phyloP scores from a whole-genome alignment of 148 eudicot genomes.

The Pharnaceum exiguum region DNA sequence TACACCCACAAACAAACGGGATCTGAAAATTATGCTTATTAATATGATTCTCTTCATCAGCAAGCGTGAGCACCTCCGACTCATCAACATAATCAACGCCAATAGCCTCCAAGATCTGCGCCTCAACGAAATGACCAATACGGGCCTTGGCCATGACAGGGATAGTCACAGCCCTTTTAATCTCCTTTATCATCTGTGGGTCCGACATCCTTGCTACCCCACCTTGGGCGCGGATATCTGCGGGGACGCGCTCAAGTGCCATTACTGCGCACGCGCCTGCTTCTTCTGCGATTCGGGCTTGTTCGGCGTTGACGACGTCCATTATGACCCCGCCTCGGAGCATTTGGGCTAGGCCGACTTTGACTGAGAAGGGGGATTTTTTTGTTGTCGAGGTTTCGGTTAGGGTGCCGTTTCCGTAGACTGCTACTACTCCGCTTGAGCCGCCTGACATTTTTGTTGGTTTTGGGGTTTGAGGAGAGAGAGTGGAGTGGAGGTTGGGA shows the following conservation, averaged over 20 bases:
- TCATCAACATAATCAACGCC: conserved; percentile 90
- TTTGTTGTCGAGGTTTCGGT: conserved; percentile 55
- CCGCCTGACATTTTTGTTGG: conserved; percentile 34
- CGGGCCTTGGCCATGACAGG: conserved; percentile 97
- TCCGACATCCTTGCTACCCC: conserved; percentile 96
- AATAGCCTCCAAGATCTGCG: conserved; percentile 77
- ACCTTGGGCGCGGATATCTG: conserved; percentile 91
- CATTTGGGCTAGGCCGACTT: conserved; percentile 96
- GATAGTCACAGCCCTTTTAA: conserved; percentile 78
- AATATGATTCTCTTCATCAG: conserved; percentile 83
- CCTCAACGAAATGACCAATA: conserved; percentile 92
- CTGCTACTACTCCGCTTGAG: conserved; percentile 61
- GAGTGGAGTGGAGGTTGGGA: not conserved
- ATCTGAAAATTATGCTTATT: conserved; percentile 85
- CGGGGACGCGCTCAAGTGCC: conserved; percentile 96
- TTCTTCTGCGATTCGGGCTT: conserved; percentile 86
- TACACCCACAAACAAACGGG: conserved; percentile 90
- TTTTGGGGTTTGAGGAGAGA: not conserved
- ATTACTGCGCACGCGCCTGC: conserved; percentile 97
- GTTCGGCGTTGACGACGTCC: conserved; percentile 92
- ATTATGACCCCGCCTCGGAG: conserved; percentile 94
- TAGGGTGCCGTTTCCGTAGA: conserved; percentile 65
- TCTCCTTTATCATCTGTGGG: conserved; percentile 86
- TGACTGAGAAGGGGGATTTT: conserved; percentile 82
- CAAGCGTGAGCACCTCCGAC: conserved; percentile 73